Conservation (phyloP, 768 basidiomycete genomes). For the Postia placenta region DNA sequence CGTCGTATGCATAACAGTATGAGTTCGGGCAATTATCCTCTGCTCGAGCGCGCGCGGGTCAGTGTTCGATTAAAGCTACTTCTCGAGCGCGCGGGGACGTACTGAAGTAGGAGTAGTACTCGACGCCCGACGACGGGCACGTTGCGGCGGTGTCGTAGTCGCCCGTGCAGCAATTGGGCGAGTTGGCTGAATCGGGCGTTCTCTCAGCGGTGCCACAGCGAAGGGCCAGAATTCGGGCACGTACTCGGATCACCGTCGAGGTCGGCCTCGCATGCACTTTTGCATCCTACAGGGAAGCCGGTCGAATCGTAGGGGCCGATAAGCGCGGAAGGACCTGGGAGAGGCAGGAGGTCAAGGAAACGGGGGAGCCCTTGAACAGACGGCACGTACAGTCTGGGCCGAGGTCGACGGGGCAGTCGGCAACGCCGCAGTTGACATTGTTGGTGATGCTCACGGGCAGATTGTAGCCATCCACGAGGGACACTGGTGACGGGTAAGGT, state of each 20-base stretch:
- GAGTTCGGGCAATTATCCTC: constrained; percentile 38
- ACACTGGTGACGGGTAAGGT: too few relatives aligned
- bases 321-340: constrained; percentile 27
- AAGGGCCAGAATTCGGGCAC: neutral
- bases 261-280: constrained; percentile 35
- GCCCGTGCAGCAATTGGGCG: constrained; percentile 62
- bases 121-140: constrained; percentile 45
- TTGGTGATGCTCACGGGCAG: constrained; percentile 29
- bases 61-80: neutral
- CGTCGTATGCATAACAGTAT: constrained; percentile 50
- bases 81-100: constrained; percentile 7
- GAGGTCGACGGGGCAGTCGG: constrained; percentile 31
- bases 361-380: neutral
- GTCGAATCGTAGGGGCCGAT: constrained; percentile 30
- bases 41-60: constrained; percentile 11
- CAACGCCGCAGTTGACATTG: constrained; percentile 26
- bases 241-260: constrained; percentile 29
- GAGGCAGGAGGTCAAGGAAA: neutral
- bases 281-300: constrained; percentile 37
- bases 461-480: constrained; percentile 28
- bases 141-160: constrained; percentile 42
- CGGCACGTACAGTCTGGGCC: constrained; percentile 30
- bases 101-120: constrained; percentile 44
- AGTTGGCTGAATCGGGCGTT: constrained; percentile 32
- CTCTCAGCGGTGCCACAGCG: neutral